phyloP scores from a whole-genome alignment of 2,329 filamentous ascomycete genomes.

The Alternaria arborescens region DNA sequence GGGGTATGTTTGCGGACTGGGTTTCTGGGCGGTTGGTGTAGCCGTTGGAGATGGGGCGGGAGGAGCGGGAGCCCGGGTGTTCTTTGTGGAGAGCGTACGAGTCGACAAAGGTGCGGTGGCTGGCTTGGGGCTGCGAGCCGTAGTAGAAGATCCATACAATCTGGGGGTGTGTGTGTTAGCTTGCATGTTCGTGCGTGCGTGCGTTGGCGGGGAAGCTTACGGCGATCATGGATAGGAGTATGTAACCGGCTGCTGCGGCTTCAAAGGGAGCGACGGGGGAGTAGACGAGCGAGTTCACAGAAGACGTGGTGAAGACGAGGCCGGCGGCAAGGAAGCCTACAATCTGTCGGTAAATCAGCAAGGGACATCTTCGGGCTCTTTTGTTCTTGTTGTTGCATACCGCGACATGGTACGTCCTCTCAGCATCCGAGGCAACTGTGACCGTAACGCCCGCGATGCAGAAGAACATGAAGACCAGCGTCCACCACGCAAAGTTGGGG shows the following conservation, averaged over 20 bases:
- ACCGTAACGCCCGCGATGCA: slow-evolving; percentile 81
- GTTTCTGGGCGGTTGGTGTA: slow-evolving; percentile 84
- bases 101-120: slow-evolving; percentile 89
- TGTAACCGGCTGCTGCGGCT: slow-evolving; percentile 90
- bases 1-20: slow-evolving; percentile 73
- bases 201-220: slow-evolving; percentile 72
- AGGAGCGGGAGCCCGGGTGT: slow-evolving; percentile 68
- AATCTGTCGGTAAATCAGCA: slow-evolving; percentile 61
- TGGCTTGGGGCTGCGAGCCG: slow-evolving; percentile 86
- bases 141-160: slow-evolving; percentile 99
- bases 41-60: slow-evolving; percentile 74
- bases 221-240: slow-evolving; percentile 89
- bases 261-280: slow-evolving; percentile 75
- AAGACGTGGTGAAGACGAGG: slow-evolving; percentile 83
- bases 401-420: slow-evolving; percentile 89
- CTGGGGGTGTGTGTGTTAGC: slow-evolving; percentile 59
- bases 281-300: slow-evolving; percentile 88
- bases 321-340: slow-evolving; percentile 86
- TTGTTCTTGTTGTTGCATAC: slow-evolving; percentile 49
- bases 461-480: slow-evolving; percentile 83
- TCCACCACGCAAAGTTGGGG: slow-evolving; percentile 93
- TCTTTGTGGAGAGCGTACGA: slow-evolving; percentile 96
- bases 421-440: slow-evolving; percentile 83
- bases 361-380: slow-evolving; percentile 7
- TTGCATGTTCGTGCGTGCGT: background rate